Evolutionary conservation across 345 rosid genomes (phyloP).

Genomic region (Heritiera fomes): DNA sequence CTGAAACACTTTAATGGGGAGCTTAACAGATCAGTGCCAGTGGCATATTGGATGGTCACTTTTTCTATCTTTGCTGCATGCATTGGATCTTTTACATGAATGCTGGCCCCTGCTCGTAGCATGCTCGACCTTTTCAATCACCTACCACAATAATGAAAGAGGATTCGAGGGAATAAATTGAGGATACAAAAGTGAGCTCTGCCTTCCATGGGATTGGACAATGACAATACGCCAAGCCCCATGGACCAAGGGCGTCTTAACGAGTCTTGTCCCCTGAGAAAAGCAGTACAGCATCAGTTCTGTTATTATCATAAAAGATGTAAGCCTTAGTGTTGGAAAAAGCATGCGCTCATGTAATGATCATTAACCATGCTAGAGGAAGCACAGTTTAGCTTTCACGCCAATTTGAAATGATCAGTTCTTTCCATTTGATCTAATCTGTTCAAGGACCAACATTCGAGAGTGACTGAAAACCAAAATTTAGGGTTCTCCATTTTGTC

Average conservation of each 20-base stretch:
- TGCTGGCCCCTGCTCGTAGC: not conserved
- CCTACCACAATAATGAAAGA: not conserved
- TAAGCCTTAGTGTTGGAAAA: not conserved
- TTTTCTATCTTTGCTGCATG: not conserved
- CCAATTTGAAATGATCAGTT: not conserved
- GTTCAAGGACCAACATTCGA: constrained; percentile 1
- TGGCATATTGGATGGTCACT: not conserved
- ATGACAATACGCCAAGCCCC: not conserved
- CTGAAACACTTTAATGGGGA: not conserved
- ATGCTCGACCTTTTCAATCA: not conserved
- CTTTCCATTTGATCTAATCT: not conserved
- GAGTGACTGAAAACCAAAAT: not conserved
- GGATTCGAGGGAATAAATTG: not conserved
- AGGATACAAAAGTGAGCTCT: not conserved
- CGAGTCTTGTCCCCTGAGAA: not conserved
- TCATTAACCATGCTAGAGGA: not conserved
- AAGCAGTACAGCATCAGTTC: not conserved
- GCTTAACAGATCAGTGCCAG: not conserved
- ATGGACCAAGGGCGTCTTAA: not conserved
- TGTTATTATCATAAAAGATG: not conserved
- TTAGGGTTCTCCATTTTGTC: not conserved
- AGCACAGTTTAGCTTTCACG: not conserved
- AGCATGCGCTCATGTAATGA: constrained; percentile 4
- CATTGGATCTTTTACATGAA: not conserved
- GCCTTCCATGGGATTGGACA: not conserved